Evolutionary conservation across 2,329 filamentous ascomycete genomes (phyloP).

Genomic region (Calonectria hawksworthii): DNA sequence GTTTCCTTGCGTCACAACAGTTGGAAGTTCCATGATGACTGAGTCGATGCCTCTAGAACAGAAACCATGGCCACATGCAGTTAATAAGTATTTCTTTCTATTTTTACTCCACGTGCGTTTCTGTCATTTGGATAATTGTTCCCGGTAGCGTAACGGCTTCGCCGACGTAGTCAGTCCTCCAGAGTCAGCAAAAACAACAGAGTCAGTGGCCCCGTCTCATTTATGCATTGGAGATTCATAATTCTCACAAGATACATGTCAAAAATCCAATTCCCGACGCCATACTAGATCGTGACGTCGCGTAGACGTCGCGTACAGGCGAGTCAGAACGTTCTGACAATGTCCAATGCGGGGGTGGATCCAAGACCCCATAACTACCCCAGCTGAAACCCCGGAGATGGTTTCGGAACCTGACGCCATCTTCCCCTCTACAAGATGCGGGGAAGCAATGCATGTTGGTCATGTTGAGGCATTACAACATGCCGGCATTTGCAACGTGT

Average conservation of each 20-base stretch:
- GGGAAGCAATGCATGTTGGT: background rate
- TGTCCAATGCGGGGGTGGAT: background rate
- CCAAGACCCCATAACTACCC: background rate
- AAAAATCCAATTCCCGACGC: too few relatives aligned
- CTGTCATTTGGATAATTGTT: background rate
- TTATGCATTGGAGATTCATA: background rate
- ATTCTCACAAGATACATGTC: too few relatives aligned
- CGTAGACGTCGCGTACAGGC: background rate
- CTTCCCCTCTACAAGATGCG: background rate
- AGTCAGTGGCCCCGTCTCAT: background rate
- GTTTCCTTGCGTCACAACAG: background rate
- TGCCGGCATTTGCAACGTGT: background rate
- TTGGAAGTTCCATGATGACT: background rate
- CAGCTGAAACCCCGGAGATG: background rate
- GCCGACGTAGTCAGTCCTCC: background rate
- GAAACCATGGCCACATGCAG: background rate
- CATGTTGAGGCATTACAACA: background rate
- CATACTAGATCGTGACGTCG: too few relatives aligned
- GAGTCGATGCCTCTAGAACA: too few relatives aligned
- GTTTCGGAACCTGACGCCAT: background rate
- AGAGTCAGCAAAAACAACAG: background rate
- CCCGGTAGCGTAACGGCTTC: background rate
- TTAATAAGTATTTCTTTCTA: background rate
- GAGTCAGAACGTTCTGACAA: slow-evolving; percentile 17
- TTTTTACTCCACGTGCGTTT: too few relatives aligned